A percentile compares a stretch with the other conserved stretches of the same genome.
Evolutionary conservation across 768 basidiomycete genomes (phyloP).

Genomic region (Cyathus striatus): DNA sequence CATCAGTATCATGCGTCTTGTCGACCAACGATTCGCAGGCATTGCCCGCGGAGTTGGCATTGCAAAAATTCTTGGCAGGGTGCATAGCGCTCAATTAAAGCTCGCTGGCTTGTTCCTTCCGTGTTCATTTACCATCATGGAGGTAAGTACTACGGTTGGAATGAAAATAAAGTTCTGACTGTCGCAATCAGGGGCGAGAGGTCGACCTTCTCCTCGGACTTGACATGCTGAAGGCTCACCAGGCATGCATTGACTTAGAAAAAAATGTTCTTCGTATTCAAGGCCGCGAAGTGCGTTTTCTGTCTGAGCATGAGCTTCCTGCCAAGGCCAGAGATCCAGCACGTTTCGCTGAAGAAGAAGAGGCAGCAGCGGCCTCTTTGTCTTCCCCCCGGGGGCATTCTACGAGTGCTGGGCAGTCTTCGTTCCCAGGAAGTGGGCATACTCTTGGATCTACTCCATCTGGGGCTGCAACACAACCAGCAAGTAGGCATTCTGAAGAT

Average conservation of each 20-base stretch:
- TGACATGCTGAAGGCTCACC: conserved; percentile 99
- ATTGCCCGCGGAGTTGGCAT: conserved; percentile 94
- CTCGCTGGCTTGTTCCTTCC: conserved; percentile 79
- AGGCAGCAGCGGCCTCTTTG: conserved; percentile 12
- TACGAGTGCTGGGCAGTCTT: conserved; percentile 5
- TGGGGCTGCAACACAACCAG: conserved; percentile 14
- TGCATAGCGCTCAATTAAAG: conserved; percentile 92
- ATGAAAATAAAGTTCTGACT: no score
- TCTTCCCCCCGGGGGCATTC: conserved; percentile 13
- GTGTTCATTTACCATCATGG: conserved; percentile 93
- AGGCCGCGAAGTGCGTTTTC: conserved; percentile 81
- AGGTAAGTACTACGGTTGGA: conserved; percentile 57
- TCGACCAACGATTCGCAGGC: conserved; percentile 84
- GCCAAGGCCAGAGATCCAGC: conserved; percentile 59
- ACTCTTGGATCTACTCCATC: conserved; percentile 48
- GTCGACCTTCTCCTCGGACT: conserved; percentile 96
- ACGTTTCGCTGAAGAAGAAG: no score
- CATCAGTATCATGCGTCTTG: conserved; percentile 82
- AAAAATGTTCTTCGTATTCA: conserved; percentile 91
- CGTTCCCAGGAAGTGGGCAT: conserved; percentile 70
- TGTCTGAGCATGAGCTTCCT: conserved; percentile 93
- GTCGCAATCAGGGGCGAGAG: conserved; percentile 83
- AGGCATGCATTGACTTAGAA: conserved; percentile 91
- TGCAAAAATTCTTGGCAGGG: conserved; percentile 87
- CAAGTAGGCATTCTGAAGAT: conserved; percentile 47